Evolutionary conservation across 371 early-diverging fungal genomes (phyloP), one percentile per base, ranked within the genome.

Genomic region (Mucor mucedo): DNA sequence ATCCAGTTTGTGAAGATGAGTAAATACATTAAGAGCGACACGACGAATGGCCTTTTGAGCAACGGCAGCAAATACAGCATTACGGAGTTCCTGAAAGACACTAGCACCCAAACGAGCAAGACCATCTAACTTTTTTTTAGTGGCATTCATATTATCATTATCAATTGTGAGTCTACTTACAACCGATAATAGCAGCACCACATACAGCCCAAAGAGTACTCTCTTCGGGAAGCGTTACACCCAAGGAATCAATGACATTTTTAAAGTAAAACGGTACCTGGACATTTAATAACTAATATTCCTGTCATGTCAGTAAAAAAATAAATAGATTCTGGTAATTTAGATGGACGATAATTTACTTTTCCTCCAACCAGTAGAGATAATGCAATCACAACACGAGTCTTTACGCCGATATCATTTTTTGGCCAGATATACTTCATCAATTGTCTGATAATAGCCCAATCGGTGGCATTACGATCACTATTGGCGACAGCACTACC

Each of bases 191-290:
- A 62, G 92, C 87, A 11, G 95, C 90, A 33, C 95, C 96, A 21
- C 90, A 92, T 4, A 94, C 84, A 2, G 90, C 84, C 65, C 88
- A 72, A 52, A 93, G 74, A 10, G 89, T 90, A 7, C 84, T 82
- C 32, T 83, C 83, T 5, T 78, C 78, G 6, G 91, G 83, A 56
- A 74, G 76, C 21, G 67, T 84, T 56, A 70, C 73, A 71, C 85
- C 83, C 52, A 84, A 71, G 45, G 86, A 82, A 70, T 98, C 98
- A 39, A 98, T 85, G 38, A 92, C 86, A 52, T 91, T 78, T 76
- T 98, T 98, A 83, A 98, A 98, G 66, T 92, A 87, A 52, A 95
- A 89, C 0, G 98, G 98, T 28, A 98, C 96, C 75, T 93, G 93
- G 0, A 98, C 95, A 70, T 95, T 97, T 52, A 97, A 71, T 14